Evolutionary conservation across 2,329 filamentous ascomycete genomes (phyloP).

Genomic region (Lithohypha guttulata): DNA sequence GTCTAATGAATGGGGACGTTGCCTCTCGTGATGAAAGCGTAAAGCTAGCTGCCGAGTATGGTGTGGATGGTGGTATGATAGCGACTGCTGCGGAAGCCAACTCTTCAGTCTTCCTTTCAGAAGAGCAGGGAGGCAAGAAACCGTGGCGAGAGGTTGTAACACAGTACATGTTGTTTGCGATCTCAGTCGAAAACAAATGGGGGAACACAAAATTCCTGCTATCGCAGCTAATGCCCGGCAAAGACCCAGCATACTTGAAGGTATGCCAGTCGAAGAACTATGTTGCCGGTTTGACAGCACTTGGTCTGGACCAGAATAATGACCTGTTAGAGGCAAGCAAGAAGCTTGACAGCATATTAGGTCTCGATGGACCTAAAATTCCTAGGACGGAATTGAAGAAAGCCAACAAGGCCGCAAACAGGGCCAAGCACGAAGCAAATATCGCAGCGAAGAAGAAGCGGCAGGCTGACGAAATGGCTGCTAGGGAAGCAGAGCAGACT

Average conservation of each 20-base stretch:
- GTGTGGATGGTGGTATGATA: constrained; percentile 95
- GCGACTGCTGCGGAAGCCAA: constrained; percentile 87
- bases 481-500: constrained; percentile 10
- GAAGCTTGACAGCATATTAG: constrained; percentile 53
- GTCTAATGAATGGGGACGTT: constrained; percentile 93
- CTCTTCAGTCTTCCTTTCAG: constrained; percentile 68
- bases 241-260: constrained; percentile 50
- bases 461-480: constrained; percentile 6
- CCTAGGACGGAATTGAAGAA: constrained; percentile 20
- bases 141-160: constrained; percentile 68
- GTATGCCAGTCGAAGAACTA: constrained; percentile 63
- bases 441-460: constrained; percentile 13
- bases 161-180: constrained; percentile 59
- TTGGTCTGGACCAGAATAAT: constrained; percentile 48
- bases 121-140: constrained; percentile 57
- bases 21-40: constrained; percentile 61
- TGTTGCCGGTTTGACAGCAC: constrained; percentile 51
- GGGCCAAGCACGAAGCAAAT: constrained; percentile 5
- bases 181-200: constrained; percentile 75
- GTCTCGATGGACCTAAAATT: constrained; percentile 39
- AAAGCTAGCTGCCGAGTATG: constrained; percentile 62
- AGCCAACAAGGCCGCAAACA: constrained; percentile 16
- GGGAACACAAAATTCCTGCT: constrained; percentile 91
- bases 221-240: constrained; percentile 75
- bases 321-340: constrained; percentile 50